These are phyloP conservation scores for Mycena vitilis DNA, from an alignment of 768 basidiomycete species.

Conservation along the genomic window DNA sequence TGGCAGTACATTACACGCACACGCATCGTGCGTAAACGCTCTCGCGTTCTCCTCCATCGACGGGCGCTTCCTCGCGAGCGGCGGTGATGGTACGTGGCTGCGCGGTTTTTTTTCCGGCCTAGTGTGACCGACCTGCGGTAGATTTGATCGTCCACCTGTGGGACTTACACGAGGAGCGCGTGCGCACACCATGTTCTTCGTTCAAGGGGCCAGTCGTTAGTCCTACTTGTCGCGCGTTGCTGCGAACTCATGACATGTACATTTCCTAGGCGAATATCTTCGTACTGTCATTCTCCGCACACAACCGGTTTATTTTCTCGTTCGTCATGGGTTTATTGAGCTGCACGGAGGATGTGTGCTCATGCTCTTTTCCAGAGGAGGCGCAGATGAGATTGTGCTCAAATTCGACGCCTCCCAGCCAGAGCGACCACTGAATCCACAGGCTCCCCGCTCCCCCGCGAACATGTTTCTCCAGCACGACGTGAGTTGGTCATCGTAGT, in stretches of 20 bases:
- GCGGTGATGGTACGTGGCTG: constrained; percentile 69
- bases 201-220: constrained; percentile 62
- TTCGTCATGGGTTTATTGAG: constrained; percentile 51
- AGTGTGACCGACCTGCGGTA: constrained; percentile 40
- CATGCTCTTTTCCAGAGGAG: constrained; percentile 55
- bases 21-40: constrained; percentile 74
- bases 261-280: constrained; percentile 72
- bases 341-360: constrained; percentile 16
- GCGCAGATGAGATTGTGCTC: constrained; percentile 61
- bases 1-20: constrained; percentile 53
- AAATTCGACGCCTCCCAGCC: constrained; percentile 65
- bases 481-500: constrained; percentile 39
- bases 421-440: constrained; percentile 35
- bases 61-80: constrained; percentile 74
- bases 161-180: constrained; percentile 74
- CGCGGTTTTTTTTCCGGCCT: constrained; percentile 11
- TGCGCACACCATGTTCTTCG: constrained; percentile 53
- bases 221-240: background rate
- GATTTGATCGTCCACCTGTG: constrained; percentile 69
- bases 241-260: constrained; percentile 19
- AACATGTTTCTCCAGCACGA: constrained; percentile 47
- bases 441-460: constrained; percentile 31
- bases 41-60: constrained; percentile 70
- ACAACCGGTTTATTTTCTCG: constrained; percentile 74
- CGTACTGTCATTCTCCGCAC: constrained; percentile 75